Evolutionary conservation across 495 filamentous ascomycete species (phyloP).

Genomic region (Ramalina peruviana): DNA sequence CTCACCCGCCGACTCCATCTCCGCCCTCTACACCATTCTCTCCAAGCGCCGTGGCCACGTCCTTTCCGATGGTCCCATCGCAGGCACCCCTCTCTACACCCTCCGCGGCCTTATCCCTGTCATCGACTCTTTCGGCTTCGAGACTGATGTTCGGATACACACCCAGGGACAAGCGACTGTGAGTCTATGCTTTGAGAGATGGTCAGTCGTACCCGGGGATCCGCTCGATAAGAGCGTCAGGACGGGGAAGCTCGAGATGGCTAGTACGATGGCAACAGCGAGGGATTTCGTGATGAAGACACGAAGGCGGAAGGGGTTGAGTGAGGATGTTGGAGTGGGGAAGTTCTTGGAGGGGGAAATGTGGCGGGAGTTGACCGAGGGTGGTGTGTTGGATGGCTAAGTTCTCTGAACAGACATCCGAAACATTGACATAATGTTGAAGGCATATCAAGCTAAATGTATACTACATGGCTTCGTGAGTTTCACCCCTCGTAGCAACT

Average conservation of each 20-base stretch:
- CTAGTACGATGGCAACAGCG: slow-evolving; percentile 71
- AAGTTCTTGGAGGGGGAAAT: slow-evolving; percentile 94
- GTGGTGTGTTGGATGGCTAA: slow-evolving; percentile 67
- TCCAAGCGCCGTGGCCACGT: slow-evolving; percentile 84
- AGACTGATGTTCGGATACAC: slow-evolving; percentile 91
- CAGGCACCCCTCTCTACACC: slow-evolving; percentile 87
- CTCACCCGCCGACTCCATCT: slow-evolving; percentile 80
- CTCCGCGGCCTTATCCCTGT: slow-evolving; percentile 86
- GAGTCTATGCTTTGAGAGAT: slow-evolving; percentile 87
- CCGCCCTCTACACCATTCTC: slow-evolving; percentile 80
- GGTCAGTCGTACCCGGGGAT: slow-evolving; percentile 90
- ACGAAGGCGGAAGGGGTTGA: slow-evolving; percentile 77
- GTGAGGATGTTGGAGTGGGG: slow-evolving; percentile 86
- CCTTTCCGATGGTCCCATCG: slow-evolving; percentile 80
- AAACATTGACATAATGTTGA: too few species aligned
- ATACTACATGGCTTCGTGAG: too few species aligned
- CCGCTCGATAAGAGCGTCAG: slow-evolving; percentile 80
- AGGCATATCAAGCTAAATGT: too few species aligned
- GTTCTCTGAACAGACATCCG: too few species aligned
- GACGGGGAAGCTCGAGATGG: slow-evolving; percentile 72
- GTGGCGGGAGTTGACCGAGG: slow-evolving; percentile 75
- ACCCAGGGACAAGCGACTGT: slow-evolving; percentile 86
- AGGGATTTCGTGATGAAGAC: slow-evolving; percentile 96
- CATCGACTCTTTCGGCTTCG: slow-evolving; percentile 93
- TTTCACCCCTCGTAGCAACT: too few species aligned